Evolutionary conservation across 2,329 filamentous ascomycete species (phyloP), one percentile per base, ranked within the genome.

Genomic region (Chaetomiaceae sp.): DNA sequence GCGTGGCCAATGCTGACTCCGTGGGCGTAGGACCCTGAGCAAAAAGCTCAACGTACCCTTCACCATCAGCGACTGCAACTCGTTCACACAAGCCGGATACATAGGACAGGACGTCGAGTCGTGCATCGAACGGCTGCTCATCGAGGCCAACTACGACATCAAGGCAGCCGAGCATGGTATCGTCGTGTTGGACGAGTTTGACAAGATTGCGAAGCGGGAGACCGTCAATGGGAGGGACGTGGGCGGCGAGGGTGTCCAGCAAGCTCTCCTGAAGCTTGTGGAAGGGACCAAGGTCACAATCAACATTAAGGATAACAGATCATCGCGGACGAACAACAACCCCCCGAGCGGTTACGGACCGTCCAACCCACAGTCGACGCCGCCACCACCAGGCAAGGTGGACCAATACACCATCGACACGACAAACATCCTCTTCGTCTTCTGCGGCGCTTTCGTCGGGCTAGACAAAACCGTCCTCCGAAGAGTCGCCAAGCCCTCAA

Each of bases 81-180:
- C 91, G 6, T 91, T 97, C 59, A 97, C 92, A 0, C 92, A 96
- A 72, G 92, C 92, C 4, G 92, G 94, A 23, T 99, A 99, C 64
- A 96, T 99, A 61, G 94, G 94, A 27, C 92, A 97, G 66, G 94
- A 99, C 67, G 92, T 92, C n/a, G 94, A 99, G 67, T 86, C 89
- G 0, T 96, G 92, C 63, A 90, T 99, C 37, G 90, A 96, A 65
- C 81, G 94, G 40, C 78, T 99, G 23, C 77, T 99, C 9, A 88
- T 95, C 51, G 91, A 95, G 55, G 85, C 92, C 8, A 92, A 95
- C 68, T 95, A 95, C 69, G 88, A 95, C 62, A 82, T 94, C 25
- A 83, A 84, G 54, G 84, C 87, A 51, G 87, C 91, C 7, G 92
- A 99, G 67, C 83, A 89, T 49, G 94, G 94, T 5, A 97, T 99